Base-by-base conservation (phyloP, 257 asterid genomes). In the Penstemon eatonii region DNA sequence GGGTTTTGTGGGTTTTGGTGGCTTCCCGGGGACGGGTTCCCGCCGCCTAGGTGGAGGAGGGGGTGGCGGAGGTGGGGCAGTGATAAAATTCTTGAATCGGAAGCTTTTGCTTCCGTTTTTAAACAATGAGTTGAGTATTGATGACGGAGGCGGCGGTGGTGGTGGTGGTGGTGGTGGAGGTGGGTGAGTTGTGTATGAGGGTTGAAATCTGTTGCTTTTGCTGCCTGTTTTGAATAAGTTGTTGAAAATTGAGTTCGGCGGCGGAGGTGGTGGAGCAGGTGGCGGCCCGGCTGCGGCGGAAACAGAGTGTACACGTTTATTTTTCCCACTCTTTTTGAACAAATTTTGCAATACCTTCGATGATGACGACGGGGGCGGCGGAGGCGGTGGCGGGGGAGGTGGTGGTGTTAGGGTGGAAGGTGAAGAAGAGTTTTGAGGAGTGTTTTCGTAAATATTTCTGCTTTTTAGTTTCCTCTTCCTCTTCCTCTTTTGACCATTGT, bases 81-180 rank as follows among this genome's bases (percentile, higher is more conserved):
- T 60, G 25, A 63, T 49, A 13, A 52, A 66, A 68, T 78, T 65
- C 40, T 82, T 85, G 78, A 77, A 78, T 41, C 86, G 82, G 13
- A 81, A 81, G 87, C 85, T 91, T 77, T 68, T 82, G 79, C 45
- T 77, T 67, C 93, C 95, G 56, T 62, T 77, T 67, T 89, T 87
- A 71, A 87, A 84, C 54, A 87, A 6, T 3, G 87, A 73, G n/a
- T 83, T 85, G 64, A 87, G 84, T 52, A 87, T 84, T 7, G 96
- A 85, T 4, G 88, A 66, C 10, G 93, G 91, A 6, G 90, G 95
- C 3, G 86, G 89, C 0, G 86, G 87, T 40, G 69, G 85, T 4
- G 95, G 87, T 8, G 85, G 89, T 0, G 94, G 88, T 3, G 89
- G 87, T 4, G 95, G 87, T 8, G 85, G 89, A 0, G 94, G 88